These are phyloP conservation scores for Solanum clarkiae DNA, from an alignment of 257 asterid species.

Conservation along the genomic window DNA sequence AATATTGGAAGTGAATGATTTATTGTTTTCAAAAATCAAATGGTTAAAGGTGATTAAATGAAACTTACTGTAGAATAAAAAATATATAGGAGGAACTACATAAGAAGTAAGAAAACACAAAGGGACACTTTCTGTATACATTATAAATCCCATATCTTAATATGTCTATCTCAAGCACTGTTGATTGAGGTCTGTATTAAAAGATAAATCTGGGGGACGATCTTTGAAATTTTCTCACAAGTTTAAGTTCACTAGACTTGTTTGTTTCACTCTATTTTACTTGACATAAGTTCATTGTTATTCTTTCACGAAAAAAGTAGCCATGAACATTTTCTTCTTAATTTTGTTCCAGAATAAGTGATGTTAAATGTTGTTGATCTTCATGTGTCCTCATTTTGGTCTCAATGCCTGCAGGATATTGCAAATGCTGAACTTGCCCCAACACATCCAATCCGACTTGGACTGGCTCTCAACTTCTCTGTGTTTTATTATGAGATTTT, in stretches of 20 bases:
- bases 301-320: neutral
- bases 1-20: neutral
- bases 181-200: neutral
- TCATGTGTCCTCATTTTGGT: neutral
- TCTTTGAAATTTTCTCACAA: neutral
- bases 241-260: neutral
- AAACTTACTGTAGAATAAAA: neutral
- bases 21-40: neutral
- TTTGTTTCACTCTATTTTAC: neutral
- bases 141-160: neutral
- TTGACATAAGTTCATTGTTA: neutral
- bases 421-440: slow-evolving; percentile 44
- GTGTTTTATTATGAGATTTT: slow-evolving; percentile 45
- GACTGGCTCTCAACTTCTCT: slow-evolving; percentile 42
- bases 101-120: neutral
- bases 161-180: neutral
- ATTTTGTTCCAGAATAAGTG: neutral
- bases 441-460: slow-evolving; percentile 45
- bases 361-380: neutral
- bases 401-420: slow-evolving; percentile 22
- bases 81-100: neutral
- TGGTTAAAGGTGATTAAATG: neutral
- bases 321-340: neutral
- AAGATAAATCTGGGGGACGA: neutral
- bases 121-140: neutral